These are phyloP conservation scores for Middelhovenomyces tepae DNA, from an alignment of 805 yeast genomes.

Conservation along the genomic window DNA sequence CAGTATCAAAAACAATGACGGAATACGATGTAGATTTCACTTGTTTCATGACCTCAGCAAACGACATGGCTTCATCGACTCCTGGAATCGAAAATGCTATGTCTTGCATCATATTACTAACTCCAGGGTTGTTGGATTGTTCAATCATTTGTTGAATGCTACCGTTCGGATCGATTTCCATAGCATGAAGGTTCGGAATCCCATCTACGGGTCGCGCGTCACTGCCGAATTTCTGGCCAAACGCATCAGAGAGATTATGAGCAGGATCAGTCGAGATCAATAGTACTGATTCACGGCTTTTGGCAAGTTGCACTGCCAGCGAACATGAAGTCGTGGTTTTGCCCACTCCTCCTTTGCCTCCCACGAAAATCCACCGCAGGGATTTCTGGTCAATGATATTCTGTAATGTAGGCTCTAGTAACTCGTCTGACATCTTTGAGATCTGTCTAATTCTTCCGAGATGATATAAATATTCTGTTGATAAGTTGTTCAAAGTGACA, in stretches of 20 bases:
- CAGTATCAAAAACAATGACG: constrained; percentile 96
- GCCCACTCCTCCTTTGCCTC: constrained; percentile 99
- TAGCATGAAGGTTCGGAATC: constrained; percentile 77
- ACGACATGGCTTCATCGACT: constrained; percentile 94
- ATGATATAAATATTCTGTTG: too few relatives aligned
- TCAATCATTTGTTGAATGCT: constrained; percentile 75
- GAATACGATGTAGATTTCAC: constrained; percentile 72
- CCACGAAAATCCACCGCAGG: constrained; percentile 94
- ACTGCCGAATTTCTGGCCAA: constrained; percentile 95
- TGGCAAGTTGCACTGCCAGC: constrained; percentile 86
- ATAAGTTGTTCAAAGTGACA: too few relatives aligned
- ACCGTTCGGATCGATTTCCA: constrained; percentile 97
- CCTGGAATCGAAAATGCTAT: constrained; percentile 96
- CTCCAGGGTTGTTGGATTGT: constrained; percentile 38
- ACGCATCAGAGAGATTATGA: constrained; percentile 94
- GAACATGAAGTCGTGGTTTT: constrained; percentile 97
- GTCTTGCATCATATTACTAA: constrained; percentile 72
- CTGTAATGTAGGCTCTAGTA: constrained; percentile 33
- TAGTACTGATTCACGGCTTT: constrained; percentile 72
- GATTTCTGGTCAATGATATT: constrained; percentile 35
- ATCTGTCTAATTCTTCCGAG: too few relatives aligned
- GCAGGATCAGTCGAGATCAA: constrained; percentile 98
- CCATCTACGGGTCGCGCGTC: constrained; percentile 95
- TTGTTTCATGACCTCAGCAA: constrained; percentile 96
- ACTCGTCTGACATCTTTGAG: constrained; percentile 14